A percentile compares a stretch with the other conserved stretches of the same genome.
Conservation (phyloP, 805 yeast genomes). For the Metschnikowia similis region DNA sequence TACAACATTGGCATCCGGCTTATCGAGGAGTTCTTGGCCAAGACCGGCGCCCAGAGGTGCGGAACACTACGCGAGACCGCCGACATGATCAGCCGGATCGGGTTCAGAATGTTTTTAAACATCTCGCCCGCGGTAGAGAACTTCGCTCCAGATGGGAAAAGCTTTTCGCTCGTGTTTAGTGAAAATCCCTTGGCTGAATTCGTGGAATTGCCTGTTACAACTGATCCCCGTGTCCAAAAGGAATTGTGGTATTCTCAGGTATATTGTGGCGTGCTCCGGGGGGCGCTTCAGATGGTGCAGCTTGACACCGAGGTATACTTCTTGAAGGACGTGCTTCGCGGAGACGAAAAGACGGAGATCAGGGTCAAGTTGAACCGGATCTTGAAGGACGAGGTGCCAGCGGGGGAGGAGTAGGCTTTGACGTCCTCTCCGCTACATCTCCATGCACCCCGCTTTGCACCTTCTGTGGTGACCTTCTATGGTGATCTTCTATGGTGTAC, state of each 20-base stretch:
- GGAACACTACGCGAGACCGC: conserved; percentile 77
- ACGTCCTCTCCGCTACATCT: neutral
- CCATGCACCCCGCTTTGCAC: too few relatives aligned
- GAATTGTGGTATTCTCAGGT: conserved; percentile 93
- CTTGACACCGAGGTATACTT: conserved; percentile 81
- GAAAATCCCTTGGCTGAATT: conserved; percentile 94
- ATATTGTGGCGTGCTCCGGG: conserved; percentile 83
- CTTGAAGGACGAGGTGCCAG: conserved; percentile 91
- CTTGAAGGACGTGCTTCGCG: conserved; percentile 75
- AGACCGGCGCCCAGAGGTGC: conserved; percentile 83
- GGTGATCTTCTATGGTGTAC: too few relatives aligned
- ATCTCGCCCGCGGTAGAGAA: conserved; percentile 69
- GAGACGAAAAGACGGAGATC: conserved; percentile 78
- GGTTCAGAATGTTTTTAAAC: conserved; percentile 85
- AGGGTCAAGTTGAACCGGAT: conserved; percentile 66
- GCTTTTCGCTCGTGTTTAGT: conserved; percentile 64
- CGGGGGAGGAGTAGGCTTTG: conserved; percentile 73
- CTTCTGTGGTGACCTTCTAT: too few relatives aligned
- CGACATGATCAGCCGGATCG: conserved; percentile 79
- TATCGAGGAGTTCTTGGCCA: conserved; percentile 89
- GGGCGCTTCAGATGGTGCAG: conserved; percentile 94
- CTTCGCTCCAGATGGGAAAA: conserved; percentile 73
- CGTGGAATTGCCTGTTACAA: conserved; percentile 76
- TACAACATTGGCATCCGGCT: conserved; percentile 87
- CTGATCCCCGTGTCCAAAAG: conserved; percentile 61